Evolutionary conservation across 495 filamentous ascomycete species (phyloP), one percentile per base, ranked within the genome.

Genomic region (Trypethelium eluteriae): DNA sequence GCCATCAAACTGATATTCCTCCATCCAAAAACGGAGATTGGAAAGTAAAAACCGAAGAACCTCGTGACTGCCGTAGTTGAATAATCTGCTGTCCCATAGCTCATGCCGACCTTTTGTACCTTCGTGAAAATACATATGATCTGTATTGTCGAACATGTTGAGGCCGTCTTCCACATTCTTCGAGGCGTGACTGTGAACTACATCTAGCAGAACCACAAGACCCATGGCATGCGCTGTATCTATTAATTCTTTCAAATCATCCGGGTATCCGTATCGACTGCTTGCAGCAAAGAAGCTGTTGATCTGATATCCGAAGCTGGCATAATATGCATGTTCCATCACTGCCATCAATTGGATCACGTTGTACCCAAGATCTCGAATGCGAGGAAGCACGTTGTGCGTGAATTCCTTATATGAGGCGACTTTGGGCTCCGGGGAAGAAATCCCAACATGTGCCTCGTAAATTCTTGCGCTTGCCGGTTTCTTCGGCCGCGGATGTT

Each of bases 251-350:
- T 96, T 98, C 73, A 98, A 79, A 66, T 98, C 94, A 73, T 98
- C 94, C 0, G 95, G 94, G 12, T 86, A 84, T 62, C 94, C 94
- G 73, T 96, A 98, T 68, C 94, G 87, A 76, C 93, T 97, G 76
- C 93, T 97, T 1, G 92, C 93, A 47, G 94, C 95, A 74, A 98
- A 98, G 83, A 98, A 98, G 78, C 89, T 96, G 77, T 96, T 98
- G 71, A 98, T 85, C 74, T 98, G 94, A 77, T 98, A 98, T 41
- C 94, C 94, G 72, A 98, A 98, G 71, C 93, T 97, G 69, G 94
- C 94, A 77, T 98, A 98, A 80, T 98, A 98, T 38, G 94, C 93
- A 79, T 98, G 94, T 75, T 98, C 94, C 91, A 98, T 98, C 71
- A 98, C 83, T 49, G 94, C 94, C 94, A 98, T 98, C 70, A 98